Evolutionary conservation across 768 basidiomycete species (phyloP).

Genomic region (Rubroboletus satanas): DNA sequence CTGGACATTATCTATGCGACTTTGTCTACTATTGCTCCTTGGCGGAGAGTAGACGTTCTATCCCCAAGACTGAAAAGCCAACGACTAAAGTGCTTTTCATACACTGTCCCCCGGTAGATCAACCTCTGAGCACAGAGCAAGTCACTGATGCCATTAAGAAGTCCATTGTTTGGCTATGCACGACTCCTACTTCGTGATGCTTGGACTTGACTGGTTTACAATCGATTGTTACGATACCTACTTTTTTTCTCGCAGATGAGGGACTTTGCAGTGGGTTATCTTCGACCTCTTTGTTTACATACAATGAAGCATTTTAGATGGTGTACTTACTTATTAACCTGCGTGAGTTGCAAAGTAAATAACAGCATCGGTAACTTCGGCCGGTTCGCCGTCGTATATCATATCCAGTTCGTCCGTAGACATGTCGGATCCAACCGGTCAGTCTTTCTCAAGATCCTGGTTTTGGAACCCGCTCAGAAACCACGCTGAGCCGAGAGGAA

Average conservation of each 20-base stretch:
- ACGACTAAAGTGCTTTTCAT: constrained; percentile 55
- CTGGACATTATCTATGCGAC: constrained; percentile 73
- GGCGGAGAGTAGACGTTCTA: constrained; percentile 55
- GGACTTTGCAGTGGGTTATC: constrained; percentile 26
- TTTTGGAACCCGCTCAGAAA: background rate
- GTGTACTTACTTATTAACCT: background rate
- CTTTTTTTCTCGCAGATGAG: constrained; percentile 7
- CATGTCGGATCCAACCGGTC: background rate
- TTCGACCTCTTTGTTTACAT: background rate
- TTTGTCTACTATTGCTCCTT: constrained; percentile 76
- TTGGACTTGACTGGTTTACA: background rate
- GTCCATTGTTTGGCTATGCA: constrained; percentile 58
- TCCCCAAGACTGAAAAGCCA: constrained; percentile 30
- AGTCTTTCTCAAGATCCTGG: constrained; percentile 12
- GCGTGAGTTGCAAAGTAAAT: background rate
- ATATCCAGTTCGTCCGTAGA: background rate
- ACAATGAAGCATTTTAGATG: background rate
- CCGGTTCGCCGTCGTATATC: background rate
- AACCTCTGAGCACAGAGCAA: constrained; percentile 60
- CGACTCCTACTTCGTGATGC: constrained; percentile 17
- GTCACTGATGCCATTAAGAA: constrained; percentile 63
- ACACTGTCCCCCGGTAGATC: constrained; percentile 66
- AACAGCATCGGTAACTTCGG: constrained; percentile 14
- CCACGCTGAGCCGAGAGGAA: background rate
- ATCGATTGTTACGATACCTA: constrained; percentile 13